These are phyloP conservation scores for Mercurialis annua DNA, from an alignment of 345 rosid genomes.

Conservation along the genomic window DNA sequence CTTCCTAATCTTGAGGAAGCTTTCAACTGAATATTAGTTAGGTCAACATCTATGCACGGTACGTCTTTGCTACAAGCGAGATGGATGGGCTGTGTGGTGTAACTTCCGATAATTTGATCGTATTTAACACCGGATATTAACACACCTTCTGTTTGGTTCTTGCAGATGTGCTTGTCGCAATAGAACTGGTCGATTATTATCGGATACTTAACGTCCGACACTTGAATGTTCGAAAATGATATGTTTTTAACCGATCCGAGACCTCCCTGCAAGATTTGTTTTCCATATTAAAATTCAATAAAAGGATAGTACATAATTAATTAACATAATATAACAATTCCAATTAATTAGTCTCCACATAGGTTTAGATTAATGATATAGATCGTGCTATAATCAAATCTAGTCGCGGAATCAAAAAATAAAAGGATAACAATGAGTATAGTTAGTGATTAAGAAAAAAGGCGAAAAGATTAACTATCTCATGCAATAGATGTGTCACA, in stretches of 20 bases:
- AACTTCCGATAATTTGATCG: slow-evolving; percentile 60
- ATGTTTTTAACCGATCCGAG: slow-evolving; percentile 71
- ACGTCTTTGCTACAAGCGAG: slow-evolving; percentile 67
- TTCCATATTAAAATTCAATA: background rate
- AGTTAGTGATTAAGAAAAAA: too few relatives aligned
- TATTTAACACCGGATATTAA: slow-evolving; percentile 62
- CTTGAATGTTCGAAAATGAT: slow-evolving; percentile 68
- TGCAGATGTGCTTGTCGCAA: slow-evolving; percentile 70
- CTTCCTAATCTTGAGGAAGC: slow-evolving; percentile 40
- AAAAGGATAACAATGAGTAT: too few relatives aligned
- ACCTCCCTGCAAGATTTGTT: slow-evolving; percentile 50
- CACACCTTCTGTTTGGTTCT: slow-evolving; percentile 73
- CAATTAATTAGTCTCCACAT: too few relatives aligned
- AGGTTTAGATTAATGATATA: background rate
- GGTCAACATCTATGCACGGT: slow-evolving; percentile 73
- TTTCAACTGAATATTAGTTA: slow-evolving; percentile 52
- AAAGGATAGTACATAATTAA: too few relatives aligned
- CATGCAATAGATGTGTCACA: too few relatives aligned
- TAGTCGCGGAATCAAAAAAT: too few relatives aligned
- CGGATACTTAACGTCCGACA: slow-evolving; percentile 62
- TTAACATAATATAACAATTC: too few relatives aligned
- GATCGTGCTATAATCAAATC: too few relatives aligned
- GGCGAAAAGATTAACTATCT: too few relatives aligned
- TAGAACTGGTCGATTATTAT: slow-evolving; percentile 81
- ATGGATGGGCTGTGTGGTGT: slow-evolving; percentile 56